Percentiles rank a stretch among this genome's conserved stretches.
Conservation (phyloP, 2,329 filamentous ascomycete species). For the Lachnellula arida region DNA sequence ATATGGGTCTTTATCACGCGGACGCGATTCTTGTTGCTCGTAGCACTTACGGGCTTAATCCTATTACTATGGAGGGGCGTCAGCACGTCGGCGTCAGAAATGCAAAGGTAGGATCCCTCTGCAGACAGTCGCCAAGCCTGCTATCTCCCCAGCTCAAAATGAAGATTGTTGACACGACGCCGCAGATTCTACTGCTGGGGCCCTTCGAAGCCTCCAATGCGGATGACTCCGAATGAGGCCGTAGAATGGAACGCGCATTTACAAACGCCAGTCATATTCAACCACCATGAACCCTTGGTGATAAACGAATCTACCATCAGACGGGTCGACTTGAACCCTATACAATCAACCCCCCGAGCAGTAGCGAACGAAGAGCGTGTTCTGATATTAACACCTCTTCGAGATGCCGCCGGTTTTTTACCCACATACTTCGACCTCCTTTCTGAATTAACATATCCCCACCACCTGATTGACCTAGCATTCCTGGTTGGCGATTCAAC, state of each 20-base stretch:
- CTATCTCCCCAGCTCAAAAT: constrained; percentile 1
- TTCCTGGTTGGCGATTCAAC: constrained; percentile 90
- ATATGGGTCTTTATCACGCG: constrained; percentile 66
- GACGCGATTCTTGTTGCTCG: constrained; percentile 70
- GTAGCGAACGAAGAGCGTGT: constrained; percentile 77
- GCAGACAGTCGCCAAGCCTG: constrained; percentile 2
- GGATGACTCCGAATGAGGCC: constrained; percentile 89
- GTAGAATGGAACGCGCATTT: constrained; percentile 83
- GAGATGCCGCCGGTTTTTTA: constrained; percentile 79
- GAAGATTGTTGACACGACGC: constrained; percentile 11
- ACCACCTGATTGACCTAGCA: constrained; percentile 88
- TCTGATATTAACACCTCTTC: constrained; percentile 86
- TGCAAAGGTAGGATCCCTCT: constrained; percentile 67
- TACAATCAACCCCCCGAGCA: constrained; percentile 77
- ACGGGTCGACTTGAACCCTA: constrained; percentile 76
- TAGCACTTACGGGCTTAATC: constrained; percentile 65
- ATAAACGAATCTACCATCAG: constrained; percentile 77
- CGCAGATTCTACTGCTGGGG: constrained; percentile 95
- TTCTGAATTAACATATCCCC: constrained; percentile 85
- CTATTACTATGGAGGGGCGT: constrained; percentile 87
- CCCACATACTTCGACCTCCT: constrained; percentile 92
- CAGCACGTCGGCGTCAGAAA: constrained; percentile 72
- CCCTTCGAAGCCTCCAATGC: constrained; percentile 89
- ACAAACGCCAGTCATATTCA: constrained; percentile 92
- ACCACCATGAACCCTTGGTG: constrained; percentile 83